phyloP scores from a whole-genome alignment of 75 land plant species.

The Pseudotsuga menziesii region DNA sequence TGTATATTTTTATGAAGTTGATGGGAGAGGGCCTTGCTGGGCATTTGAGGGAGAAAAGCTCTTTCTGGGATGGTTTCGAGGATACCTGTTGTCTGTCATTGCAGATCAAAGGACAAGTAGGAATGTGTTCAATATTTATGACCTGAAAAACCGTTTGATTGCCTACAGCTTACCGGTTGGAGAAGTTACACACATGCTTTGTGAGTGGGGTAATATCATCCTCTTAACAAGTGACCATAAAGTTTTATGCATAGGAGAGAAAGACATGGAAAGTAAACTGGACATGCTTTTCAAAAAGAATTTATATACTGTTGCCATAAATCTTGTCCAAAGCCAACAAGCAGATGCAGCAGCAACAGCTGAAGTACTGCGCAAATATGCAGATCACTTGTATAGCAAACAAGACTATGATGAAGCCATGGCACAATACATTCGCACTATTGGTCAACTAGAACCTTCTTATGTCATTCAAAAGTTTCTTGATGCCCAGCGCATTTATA shows the following conservation, averaged over 20 bases:
- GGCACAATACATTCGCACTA: slow-evolving; percentile 91
- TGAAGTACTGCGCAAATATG: slow-evolving; percentile 93
- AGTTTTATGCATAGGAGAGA: slow-evolving; percentile 72
- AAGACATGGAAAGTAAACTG: slow-evolving; percentile 98
- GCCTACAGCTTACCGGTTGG: slow-evolving; percentile 81
- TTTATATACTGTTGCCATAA: slow-evolving; percentile 91
- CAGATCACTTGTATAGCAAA: slow-evolving; percentile 90
- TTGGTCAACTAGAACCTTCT: slow-evolving; percentile 96
- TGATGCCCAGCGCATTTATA: slow-evolving; percentile 95
- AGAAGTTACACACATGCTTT: slow-evolving; percentile 82
- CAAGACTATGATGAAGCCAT: slow-evolving; percentile 97
- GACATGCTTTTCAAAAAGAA: slow-evolving; percentile 96
- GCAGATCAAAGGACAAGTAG: slow-evolving; percentile 59
- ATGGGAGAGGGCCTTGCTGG: slow-evolving; percentile 99
- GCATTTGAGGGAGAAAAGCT: slow-evolving; percentile 97
- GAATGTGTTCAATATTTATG: slow-evolving; percentile 82
- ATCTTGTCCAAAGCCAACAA: slow-evolving; percentile 96
- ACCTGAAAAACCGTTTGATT: slow-evolving; percentile 82
- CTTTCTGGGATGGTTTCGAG: slow-evolving; percentile 92
- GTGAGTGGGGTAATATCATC: slow-evolving; percentile 93
- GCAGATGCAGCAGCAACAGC: slow-evolving; percentile 98
- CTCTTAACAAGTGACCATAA: slow-evolving; percentile 76
- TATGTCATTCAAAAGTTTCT: slow-evolving; percentile 97
- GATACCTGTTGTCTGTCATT: slow-evolving; percentile 81
- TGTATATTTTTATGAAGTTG: slow-evolving; percentile 91